Conservation (phyloP, 164 flowering plant genomes). For the Vitis vinifera region DNA sequence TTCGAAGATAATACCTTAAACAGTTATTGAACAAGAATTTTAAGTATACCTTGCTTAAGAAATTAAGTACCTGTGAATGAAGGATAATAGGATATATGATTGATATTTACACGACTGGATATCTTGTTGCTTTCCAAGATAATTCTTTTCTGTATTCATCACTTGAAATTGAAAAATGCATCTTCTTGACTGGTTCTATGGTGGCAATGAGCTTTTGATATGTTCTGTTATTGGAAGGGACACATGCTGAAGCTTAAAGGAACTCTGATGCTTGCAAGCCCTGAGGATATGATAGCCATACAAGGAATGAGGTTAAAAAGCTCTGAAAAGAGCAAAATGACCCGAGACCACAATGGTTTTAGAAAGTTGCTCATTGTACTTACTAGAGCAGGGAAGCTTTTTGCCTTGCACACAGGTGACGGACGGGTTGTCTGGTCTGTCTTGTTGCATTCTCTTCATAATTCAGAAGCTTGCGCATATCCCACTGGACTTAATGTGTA, state of each 20-base stretch:
- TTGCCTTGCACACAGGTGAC: conserved; percentile 93
- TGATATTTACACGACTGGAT: neutral
- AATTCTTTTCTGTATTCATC: too few relatives aligned
- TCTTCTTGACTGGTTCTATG: neutral
- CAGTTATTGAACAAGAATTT: too few relatives aligned
- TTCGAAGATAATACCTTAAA: too few relatives aligned
- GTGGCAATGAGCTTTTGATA: neutral
- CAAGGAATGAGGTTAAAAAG: conserved; percentile 83
- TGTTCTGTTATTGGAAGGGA: conserved; percentile 52
- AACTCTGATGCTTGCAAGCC: conserved; percentile 89
- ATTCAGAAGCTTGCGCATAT: conserved; percentile 56
- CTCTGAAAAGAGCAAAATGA: conserved; percentile 91
- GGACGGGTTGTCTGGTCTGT: conserved; percentile 92
- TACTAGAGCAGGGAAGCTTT: conserved; percentile 82
- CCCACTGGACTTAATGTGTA: conserved; percentile 66
- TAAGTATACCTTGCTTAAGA: too few relatives aligned
- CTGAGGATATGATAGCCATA: conserved; percentile 84
- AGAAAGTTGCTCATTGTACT: conserved; percentile 89
- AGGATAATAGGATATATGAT: too few relatives aligned
- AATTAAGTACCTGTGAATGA: too few relatives aligned
- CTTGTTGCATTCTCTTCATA: conserved; percentile 55
- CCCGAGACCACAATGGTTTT: conserved; percentile 94
- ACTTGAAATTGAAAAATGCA: neutral
- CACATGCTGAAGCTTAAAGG: conserved; percentile 93
- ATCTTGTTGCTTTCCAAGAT: neutral